Percentiles rank a stretch among this genome's conserved stretches.
phyloP scores from a whole-genome alignment of 345 rosid species.

The Eutrema yunnanense region DNA sequence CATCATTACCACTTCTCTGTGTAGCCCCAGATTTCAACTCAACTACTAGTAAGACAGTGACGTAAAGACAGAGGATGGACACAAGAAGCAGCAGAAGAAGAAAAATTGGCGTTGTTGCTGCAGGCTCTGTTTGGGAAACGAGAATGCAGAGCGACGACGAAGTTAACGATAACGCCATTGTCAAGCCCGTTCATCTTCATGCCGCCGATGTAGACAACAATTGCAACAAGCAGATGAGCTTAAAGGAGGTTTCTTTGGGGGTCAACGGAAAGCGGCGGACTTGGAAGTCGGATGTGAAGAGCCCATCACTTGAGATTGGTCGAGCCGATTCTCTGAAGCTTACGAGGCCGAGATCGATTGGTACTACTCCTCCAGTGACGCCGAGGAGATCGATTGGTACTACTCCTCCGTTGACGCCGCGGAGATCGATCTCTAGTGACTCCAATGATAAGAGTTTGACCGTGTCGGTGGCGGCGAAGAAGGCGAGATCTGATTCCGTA shows the following conservation, averaged over 20 bases:
- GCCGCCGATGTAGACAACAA: neutral
- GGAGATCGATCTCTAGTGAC: constrained; percentile 22
- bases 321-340: constrained; percentile 29
- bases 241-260: constrained; percentile 26
- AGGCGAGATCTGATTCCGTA: constrained; percentile 41
- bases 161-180: constrained; percentile 36
- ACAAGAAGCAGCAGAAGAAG: constrained; percentile 5
- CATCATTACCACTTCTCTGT: constrained; percentile 30
- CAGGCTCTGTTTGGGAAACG: constrained; percentile 82
- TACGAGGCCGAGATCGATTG: constrained; percentile 37
- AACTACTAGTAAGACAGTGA: constrained; percentile 15
- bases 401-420: constrained; percentile 21
- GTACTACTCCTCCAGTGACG: constrained; percentile 20
- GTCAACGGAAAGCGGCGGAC: constrained; percentile 52
- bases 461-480: constrained; percentile 34
- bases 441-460: constrained; percentile 29
- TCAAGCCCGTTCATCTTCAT: constrained; percentile 50
- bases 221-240: constrained; percentile 4
- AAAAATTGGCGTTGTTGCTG: constrained; percentile 44
- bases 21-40: constrained; percentile 25
- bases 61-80: constrained; percentile 11
- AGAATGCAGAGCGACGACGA: constrained; percentile 60
- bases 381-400: constrained; percentile 3
- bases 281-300: constrained; percentile 50
- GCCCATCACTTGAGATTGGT: constrained; percentile 35